phyloP scores from a whole-genome alignment of 2,329 filamentous ascomycete species.

The Metarhizium robertsii region DNA sequence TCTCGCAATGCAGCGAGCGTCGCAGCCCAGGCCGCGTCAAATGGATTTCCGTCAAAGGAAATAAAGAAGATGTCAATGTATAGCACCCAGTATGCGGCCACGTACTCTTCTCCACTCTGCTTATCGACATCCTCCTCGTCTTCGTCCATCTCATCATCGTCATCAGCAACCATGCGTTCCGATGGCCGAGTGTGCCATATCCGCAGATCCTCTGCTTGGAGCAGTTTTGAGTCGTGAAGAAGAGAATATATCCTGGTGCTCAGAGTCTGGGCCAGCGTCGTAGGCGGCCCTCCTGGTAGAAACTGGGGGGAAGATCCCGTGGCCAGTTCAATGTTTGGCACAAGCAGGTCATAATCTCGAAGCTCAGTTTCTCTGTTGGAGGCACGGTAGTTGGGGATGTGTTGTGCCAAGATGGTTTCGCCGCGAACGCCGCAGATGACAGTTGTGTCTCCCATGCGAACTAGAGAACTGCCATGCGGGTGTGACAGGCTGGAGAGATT shows the following conservation, averaged over 20 bases:
- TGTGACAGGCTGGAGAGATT: constrained; percentile 82
- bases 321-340: constrained; percentile 87
- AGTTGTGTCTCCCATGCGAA: constrained; percentile 81
- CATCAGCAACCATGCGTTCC: constrained; percentile 37
- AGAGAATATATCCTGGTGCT: constrained; percentile 71
- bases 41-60: constrained; percentile 82
- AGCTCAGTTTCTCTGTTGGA: constrained; percentile 36
- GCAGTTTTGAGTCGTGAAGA: constrained; percentile 59
- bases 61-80: constrained; percentile 96
- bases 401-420: constrained; percentile 68
- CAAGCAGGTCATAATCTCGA: constrained; percentile 61
- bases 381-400: constrained; percentile 59
- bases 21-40: constrained; percentile 84
- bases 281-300: constrained; percentile 74
- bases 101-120: constrained; percentile 26
- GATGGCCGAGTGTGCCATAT: constrained; percentile 56
- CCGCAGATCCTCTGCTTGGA: constrained; percentile 59
- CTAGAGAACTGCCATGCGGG: constrained; percentile 80
- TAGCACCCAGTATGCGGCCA: constrained; percentile 88
- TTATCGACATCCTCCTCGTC: constrained; percentile 21
- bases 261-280: constrained; percentile 71
- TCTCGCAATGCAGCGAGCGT: constrained; percentile 72
- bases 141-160: constrained; percentile 28
- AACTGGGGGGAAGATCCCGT: constrained; percentile 85
- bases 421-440: constrained; percentile 89